Evolutionary conservation across 2,329 filamentous ascomycete species (phyloP), one percentile per base, ranked within the genome.

Genomic region (Xylariales sp.): DNA sequence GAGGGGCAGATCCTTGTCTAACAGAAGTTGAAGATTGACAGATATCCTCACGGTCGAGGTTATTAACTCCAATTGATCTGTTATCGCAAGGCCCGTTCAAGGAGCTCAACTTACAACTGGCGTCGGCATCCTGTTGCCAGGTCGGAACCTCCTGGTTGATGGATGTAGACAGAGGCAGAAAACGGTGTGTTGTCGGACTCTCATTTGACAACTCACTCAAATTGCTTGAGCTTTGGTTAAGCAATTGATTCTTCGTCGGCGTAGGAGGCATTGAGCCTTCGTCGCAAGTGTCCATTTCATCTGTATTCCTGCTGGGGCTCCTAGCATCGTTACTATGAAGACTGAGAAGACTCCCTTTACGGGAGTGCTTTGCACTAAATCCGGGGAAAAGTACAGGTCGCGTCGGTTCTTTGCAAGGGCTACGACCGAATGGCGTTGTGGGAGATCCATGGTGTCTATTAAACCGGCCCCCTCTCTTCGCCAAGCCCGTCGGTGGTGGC

Each of bases 231-330:
- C 62, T 71, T 49, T 74, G 86, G 74, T 80, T 81, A 48, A 79
- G 82, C 63, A 81, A 81, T 67, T 77, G 82, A 72, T 89, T 89
- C 80, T 97, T 98, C 0, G 96, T 98, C 0, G 96, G 96, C 1
- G 96, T 99, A 0, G 95, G 94, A n/a, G 95, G 94, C 65, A 95
- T 84, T 57, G 97, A 94, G 46, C 82, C 85, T 65, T 94, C 93
- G 18, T 81, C 72, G 46, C 69, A 73, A 59, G 71, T 75, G 14
- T 74, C 73, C 52, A 67, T 74, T 58, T 75, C 76, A n/a, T 74
- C 75, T 32, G 74, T 73, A 43, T 69, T 70, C 65, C 74, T 91
- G 83, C 56, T 88, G 87, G 71, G 86, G 83, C 71, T 87, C 85
- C 65, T 86, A 16, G 72, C 82, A 57, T 97, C 93, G 48, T 94